These are phyloP conservation scores for Avena sativa DNA, from an alignment of 176 grass and related monocot genomes.

Conservation along the genomic window DNA sequence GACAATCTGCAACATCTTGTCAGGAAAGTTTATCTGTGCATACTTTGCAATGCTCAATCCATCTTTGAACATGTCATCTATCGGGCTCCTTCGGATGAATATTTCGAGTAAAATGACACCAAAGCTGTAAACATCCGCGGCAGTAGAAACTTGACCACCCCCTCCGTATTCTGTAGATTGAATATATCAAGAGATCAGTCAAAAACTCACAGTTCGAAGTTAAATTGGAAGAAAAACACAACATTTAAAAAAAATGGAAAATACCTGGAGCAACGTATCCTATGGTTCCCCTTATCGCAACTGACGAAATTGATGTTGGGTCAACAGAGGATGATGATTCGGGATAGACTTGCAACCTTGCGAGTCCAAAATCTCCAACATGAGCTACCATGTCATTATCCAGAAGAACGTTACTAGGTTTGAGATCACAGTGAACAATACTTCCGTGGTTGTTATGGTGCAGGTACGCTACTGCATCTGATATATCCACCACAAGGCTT, in stretches of 20 bases:
- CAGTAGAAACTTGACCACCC: constrained; percentile 2
- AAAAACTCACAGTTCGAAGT: not conserved
- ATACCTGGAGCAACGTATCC: constrained; percentile 55
- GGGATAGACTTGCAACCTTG: constrained; percentile 16
- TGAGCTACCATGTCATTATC: constrained; percentile 36
- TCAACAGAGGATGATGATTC: not conserved
- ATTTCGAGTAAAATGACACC: constrained; percentile 31
- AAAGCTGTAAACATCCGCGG: constrained; percentile 41
- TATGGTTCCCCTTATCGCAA: constrained; percentile 34
- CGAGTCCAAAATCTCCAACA: constrained; percentile 41
- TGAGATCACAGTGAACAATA: constrained; percentile 39
- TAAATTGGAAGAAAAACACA: not conserved
- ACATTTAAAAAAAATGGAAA: not conserved
- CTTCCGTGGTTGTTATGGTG: constrained; percentile 11
- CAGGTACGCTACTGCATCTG: constrained; percentile 42
- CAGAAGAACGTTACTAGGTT: constrained; percentile 36
- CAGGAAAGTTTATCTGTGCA: not conserved
- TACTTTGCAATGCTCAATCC: constrained; percentile 17
- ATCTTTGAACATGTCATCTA: constrained; percentile 4
- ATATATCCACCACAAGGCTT: constrained; percentile 31
- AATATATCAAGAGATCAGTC: not conserved
- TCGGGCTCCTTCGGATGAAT: constrained; percentile 24
- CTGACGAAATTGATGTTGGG: not conserved
- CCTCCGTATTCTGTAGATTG: not conserved
- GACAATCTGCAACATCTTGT: constrained; percentile 7